Conservation (phyloP, 805 yeast genomes). For the Candida yuanshanica region DNA sequence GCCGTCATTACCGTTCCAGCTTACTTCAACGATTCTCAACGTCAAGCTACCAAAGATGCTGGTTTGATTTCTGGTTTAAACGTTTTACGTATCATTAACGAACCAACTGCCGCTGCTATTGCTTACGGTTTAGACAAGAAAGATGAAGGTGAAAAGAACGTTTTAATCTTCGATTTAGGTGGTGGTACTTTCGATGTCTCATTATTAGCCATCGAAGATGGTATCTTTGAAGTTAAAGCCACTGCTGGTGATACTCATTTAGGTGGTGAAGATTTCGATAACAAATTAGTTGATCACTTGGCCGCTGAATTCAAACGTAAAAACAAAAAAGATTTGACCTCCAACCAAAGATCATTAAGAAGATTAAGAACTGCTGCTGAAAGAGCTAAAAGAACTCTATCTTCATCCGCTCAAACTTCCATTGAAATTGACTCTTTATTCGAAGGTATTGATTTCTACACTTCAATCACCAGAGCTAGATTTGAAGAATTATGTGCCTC, state of each 20-base stretch:
- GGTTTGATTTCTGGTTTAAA: slow-evolving; percentile 16
- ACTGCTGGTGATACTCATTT: slow-evolving; percentile 40
- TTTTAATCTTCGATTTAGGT: slow-evolving; percentile 89
- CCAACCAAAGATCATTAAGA: slow-evolving; percentile 94
- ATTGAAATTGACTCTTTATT: slow-evolving; percentile 90
- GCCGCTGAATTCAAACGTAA: slow-evolving; percentile 94
- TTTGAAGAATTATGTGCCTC: slow-evolving; percentile 95
- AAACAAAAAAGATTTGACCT: slow-evolving; percentile 86
- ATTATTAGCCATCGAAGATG: slow-evolving; percentile 83
- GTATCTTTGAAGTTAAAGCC: slow-evolving; percentile 94
- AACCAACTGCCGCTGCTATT: slow-evolving; percentile 80
- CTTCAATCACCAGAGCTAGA: slow-evolving; percentile 94
- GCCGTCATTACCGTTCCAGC: slow-evolving; percentile 16
- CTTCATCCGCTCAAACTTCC: slow-evolving; percentile 92
- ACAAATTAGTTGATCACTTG: slow-evolving; percentile 89
- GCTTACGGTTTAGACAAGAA: slow-evolving; percentile 88
- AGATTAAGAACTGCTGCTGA: slow-evolving; percentile 97
- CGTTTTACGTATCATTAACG: slow-evolving; percentile 15
- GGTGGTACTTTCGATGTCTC: slow-evolving; percentile 98
- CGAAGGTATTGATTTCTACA: slow-evolving; percentile 96
- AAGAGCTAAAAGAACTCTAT: slow-evolving; percentile 97
- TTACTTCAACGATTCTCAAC: slow-evolving; percentile 16
- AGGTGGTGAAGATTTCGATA: slow-evolving; percentile 79
- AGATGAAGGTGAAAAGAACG: slow-evolving; percentile 75
- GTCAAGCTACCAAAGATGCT: slow-evolving; percentile 18